Evolutionary conservation across 164 flowering plant genomes (phyloP), one percentile per base, ranked within the genome.

Genomic region (Berberis vulgaris): DNA sequence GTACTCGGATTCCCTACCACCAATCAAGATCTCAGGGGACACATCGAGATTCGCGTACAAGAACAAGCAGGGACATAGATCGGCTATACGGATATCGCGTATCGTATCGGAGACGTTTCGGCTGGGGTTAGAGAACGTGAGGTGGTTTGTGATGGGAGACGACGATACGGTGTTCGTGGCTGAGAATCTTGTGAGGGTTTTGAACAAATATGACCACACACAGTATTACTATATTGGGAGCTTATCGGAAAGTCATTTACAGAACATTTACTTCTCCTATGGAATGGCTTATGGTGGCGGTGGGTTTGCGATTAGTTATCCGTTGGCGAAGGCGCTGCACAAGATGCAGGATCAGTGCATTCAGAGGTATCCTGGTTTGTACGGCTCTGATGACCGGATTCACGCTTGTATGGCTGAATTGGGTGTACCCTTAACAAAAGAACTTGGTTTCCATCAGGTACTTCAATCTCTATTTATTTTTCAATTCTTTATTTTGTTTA

Each of bases 301-400:
- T 43, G 61, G 61, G 44, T 59, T 59, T 44, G 61, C 61, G 26
- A 43, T 59, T 11, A 59, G 61, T 11, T 43, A 43, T 44, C 6
- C 39, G 3, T 59, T 59, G 61, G 61, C 61, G 8, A 44, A 11
- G 13, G 47, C 12, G 44, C 43, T 59, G 10, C 47, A n/a, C 47
- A 59, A 43, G 49, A 45, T 59, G 49, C 61, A 59, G 5, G 61
- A 59, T 43, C 43, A 38, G 49, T 59, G 61, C 12, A 59, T 59
- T 44, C 47, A 59, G 44, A 43, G 61, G 61, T 59, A 59, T 11
- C 61, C 61, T 10, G 47, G 44, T 26, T n/a, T 59, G 61, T 59
- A 59, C 44, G 61, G 61, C 2, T 59, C 61, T n/a, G 61, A 59
- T 59, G 61, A 59, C 44, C 61, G 61, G 26, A 59, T 59, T 46